phyloP scores from a whole-genome alignment of 495 filamentous ascomycete genomes.

The Penicillium steckii region DNA sequence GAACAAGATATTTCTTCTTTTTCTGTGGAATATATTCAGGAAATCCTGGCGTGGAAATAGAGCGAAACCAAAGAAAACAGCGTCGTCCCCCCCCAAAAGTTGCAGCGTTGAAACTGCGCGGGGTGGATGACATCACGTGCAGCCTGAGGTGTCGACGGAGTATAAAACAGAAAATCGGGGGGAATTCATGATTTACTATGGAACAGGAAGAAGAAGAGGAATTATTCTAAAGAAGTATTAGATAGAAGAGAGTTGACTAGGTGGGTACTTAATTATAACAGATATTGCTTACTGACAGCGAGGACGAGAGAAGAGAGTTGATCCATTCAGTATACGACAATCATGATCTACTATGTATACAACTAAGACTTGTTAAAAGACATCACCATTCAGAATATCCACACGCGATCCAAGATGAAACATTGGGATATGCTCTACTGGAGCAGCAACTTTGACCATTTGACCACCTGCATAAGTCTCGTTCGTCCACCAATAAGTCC shows the following conservation, averaged over 20 bases:
- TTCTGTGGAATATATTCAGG: not conserved
- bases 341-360: not conserved
- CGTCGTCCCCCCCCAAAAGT: not conserved
- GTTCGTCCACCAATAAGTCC: constrained; percentile 33
- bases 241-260: too few species aligned
- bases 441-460: constrained; percentile 21
- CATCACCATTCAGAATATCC: constrained; percentile 18
- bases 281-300: too few species aligned
- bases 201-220: not conserved
- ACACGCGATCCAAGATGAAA: constrained; percentile 22
- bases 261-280: too few species aligned
- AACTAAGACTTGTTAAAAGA: constrained; percentile 15
- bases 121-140: not conserved
- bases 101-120: not conserved
- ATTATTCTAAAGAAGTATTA: too few species aligned
- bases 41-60: not conserved
- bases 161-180: not conserved
- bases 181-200: too few species aligned
- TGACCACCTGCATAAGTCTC: constrained; percentile 26
- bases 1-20: not conserved
- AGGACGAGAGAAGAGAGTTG: too few species aligned
- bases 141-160: not conserved
- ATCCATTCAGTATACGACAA: not conserved
- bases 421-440: constrained; percentile 25
- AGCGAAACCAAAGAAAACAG: not conserved